These are phyloP conservation scores for Venturiaceae sp. DNA, from an alignment of 2,329 filamentous ascomycete species.

Conservation along the genomic window DNA sequence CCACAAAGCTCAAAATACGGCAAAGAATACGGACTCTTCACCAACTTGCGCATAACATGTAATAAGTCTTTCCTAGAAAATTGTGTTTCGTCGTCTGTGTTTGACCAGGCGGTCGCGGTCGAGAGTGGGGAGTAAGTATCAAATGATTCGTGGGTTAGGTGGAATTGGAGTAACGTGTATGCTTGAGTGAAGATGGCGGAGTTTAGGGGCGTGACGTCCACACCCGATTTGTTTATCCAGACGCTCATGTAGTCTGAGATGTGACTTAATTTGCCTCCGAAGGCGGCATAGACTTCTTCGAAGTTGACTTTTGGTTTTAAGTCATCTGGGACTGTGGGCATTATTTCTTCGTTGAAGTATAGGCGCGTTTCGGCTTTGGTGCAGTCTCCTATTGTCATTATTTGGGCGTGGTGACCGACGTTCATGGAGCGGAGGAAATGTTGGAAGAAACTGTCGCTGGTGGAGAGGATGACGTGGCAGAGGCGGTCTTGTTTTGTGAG, in stretches of 20 bases:
- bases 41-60: neutral
- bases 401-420: neutral
- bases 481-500: conserved; percentile 5
- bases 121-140: conserved; percentile 5
- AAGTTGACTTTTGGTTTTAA: neutral
- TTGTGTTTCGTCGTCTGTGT: neutral
- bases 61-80: neutral
- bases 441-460: conserved; percentile 2
- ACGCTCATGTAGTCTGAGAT: neutral
- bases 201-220: neutral
- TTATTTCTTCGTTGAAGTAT: conserved; percentile 1
- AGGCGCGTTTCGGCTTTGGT: neutral
- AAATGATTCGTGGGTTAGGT: conserved; percentile 1
- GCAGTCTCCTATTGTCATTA: conserved; percentile 4
- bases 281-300: conserved; percentile 2
- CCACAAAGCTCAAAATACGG: conserved; percentile 4
- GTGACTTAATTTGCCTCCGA: conserved; percentile 4
- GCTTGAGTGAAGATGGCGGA: conserved; percentile 3
- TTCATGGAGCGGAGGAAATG: conserved; percentile 6
- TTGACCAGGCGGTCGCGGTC: neutral
- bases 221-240: neutral
- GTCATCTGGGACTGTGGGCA: neutral
- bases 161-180: conserved; percentile 4
- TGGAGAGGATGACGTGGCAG: conserved; percentile 4
- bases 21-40: neutral